A percentile compares a stretch with the other conserved stretches of the same genome.
These are phyloP conservation scores for Fusarium sublunatum DNA, from an alignment of 2,329 filamentous ascomycete genomes.

Conservation along the genomic window DNA sequence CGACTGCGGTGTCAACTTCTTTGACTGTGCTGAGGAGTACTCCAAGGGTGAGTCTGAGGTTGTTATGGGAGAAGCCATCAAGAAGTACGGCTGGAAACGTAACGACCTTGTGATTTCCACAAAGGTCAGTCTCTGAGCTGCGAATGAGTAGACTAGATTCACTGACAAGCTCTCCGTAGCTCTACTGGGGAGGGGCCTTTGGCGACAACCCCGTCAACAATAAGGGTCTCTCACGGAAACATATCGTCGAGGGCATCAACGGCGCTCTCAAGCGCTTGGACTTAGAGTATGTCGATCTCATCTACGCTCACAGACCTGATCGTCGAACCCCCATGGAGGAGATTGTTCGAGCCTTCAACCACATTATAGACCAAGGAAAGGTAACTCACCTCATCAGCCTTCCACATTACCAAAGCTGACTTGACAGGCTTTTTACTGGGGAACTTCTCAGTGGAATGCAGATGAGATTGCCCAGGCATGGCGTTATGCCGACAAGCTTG, in stretches of 20 bases:
- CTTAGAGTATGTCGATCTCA: constrained; percentile 72
- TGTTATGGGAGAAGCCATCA: constrained; percentile 70
- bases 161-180: constrained; percentile 52
- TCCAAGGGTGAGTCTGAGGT: constrained; percentile 70
- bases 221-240: constrained; percentile 74
- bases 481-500: constrained; percentile 68
- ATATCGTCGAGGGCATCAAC: constrained; percentile 74
- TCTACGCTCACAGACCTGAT: constrained; percentile 77
- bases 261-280: constrained; percentile 67
- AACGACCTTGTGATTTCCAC: constrained; percentile 71
- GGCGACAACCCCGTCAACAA: constrained; percentile 74
- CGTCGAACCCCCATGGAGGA: constrained; percentile 76
- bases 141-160: neutral
- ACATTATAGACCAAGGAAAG: constrained; percentile 72
- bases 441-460: constrained; percentile 75
- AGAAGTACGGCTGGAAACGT: constrained; percentile 69
- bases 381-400: neutral
- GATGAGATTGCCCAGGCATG: constrained; percentile 73
- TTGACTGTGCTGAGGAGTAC: constrained; percentile 70
- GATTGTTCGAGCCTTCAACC: constrained; percentile 76
- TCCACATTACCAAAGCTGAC: neutral
- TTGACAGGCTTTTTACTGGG: constrained; percentile 74
- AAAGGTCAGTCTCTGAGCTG: constrained; percentile 56
- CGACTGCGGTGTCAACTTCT: constrained; percentile 71
- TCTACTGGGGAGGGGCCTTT: constrained; percentile 72